These are phyloP conservation scores for Aureobasidium sp. DNA, from an alignment of 2,329 filamentous ascomycete species.

Conservation along the genomic window DNA sequence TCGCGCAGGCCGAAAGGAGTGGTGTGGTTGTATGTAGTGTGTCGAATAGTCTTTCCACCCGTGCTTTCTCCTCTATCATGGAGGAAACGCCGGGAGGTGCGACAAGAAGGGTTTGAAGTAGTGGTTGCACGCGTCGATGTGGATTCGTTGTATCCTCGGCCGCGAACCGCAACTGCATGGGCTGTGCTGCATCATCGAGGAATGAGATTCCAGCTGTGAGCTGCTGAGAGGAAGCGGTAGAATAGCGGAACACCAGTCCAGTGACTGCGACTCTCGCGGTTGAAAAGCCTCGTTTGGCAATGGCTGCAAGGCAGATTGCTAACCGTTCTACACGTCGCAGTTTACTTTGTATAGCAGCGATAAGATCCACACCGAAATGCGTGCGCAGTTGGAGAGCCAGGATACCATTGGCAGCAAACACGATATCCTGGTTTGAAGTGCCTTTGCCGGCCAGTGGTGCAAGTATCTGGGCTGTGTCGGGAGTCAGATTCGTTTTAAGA, in stretches of 20 bases:
- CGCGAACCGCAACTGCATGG: slow-evolving; percentile 54
- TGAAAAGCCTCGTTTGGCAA: slow-evolving; percentile 52
- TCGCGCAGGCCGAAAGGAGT: slow-evolving; percentile 54
- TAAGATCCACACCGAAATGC: slow-evolving; percentile 51
- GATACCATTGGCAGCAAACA: slow-evolving; percentile 55
- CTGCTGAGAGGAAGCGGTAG: slow-evolving; percentile 10
- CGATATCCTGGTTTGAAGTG: slow-evolving; percentile 50
- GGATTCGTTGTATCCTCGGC: slow-evolving; percentile 29
- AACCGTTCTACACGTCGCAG: slow-evolving; percentile 63
- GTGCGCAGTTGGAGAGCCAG: slow-evolving; percentile 57
- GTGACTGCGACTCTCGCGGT: slow-evolving; percentile 55
- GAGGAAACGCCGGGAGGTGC: neutral
- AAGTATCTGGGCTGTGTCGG: slow-evolving; percentile 30
- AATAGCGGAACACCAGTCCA: slow-evolving; percentile 63
- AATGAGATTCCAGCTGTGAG: slow-evolving; percentile 21
- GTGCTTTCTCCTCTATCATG: slow-evolving; percentile 47
- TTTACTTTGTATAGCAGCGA: slow-evolving; percentile 53
- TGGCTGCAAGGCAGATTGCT: slow-evolving; percentile 61
- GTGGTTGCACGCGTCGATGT: slow-evolving; percentile 23
- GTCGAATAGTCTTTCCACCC: slow-evolving; percentile 51
- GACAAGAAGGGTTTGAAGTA: slow-evolving; percentile 20
- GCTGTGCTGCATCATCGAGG: slow-evolving; percentile 31
- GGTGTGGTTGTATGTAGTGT: slow-evolving; percentile 56
- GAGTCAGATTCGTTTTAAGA: slow-evolving; percentile 32
- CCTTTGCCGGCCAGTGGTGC: slow-evolving; percentile 36